Evolutionary conservation across 2,329 filamentous ascomycete species (phyloP), one percentile per base, ranked within the genome.

Genomic region (Fusarium chlamydosporum): DNA sequence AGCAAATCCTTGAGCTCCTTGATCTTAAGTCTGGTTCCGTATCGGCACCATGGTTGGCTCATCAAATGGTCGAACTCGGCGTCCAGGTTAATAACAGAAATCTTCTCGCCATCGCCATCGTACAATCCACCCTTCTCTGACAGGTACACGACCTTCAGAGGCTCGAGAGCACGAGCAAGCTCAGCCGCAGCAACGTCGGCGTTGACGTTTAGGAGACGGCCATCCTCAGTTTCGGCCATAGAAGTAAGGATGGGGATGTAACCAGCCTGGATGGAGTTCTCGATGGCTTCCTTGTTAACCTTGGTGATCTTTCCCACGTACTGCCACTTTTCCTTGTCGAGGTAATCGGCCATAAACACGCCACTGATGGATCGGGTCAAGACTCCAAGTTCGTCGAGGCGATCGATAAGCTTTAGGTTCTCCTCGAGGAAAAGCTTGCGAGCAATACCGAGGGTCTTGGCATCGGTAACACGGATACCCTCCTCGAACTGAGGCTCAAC

Each of bases 121-220:
- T 97, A 97, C 34, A 99, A 83, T 9, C 95, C 96, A 50, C 96
- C 96, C 86, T 98, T 98, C 83, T 99, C 96, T 7, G 94, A 96
- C n/a, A 98, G 86, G 79, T 97, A 99, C 63, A 99, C 94, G 65
- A 98, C 95, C 88, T 99, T 99, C 75, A 98, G 84, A 27, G 96
- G 96, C 81, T 98, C 91, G 55, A 99, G 84, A 58, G 92, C 89
- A 63, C 93, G 90, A 26, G 96, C 95, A 65, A 99, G 85, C 82
- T 97, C 95, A 70, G 94, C 94, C 31, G 96, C 96, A 35, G 95
- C 95, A 65, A 97, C 95, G 80, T 99, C 96, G 35, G 96, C 96
- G 76, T 99, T 99, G 79, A 99, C 96, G 77, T 99, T 99, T 68
- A 99, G 86, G 52, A 98, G 90, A 79, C 95, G 93, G 10, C 96